Evolutionary conservation across 2,329 filamentous ascomycete species (phyloP), one percentile per base, ranked within the genome.

Genomic region (Taxawa tesnikishii): DNA sequence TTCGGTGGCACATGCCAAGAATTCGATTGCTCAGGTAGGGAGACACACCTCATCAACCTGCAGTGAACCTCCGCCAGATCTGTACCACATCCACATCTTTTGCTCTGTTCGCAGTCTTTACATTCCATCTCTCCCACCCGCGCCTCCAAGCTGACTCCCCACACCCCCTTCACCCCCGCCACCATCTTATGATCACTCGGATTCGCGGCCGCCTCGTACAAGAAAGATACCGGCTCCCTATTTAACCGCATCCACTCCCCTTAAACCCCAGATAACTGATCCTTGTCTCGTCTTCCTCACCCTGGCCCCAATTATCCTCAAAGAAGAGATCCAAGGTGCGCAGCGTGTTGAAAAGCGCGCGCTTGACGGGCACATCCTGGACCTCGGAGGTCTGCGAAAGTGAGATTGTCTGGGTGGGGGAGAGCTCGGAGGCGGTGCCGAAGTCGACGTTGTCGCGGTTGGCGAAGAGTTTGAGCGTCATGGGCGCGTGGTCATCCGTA

Each of bases 121-220:
- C 33, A 37, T 31, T 10, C 38, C 38, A 23, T 38, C 38, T 29
- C 46, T 36, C n/a, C 49, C 48, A 4, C 49, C 49, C 13, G 46
- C 48, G 12, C 48, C 51, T 12, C 48, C 47, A 35, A 55, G 44
- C 25, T 42, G 39, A 37, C 48, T 52, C 1, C 51, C 51, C 29
- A 53, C n/a, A 13, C 44, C 38, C 48, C 43, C 3, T 44, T 47
- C 4, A 55, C 46, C 1, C 62, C 61, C 14, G 49, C 50, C 29
- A 58, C 54, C 37, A 56, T 41, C 59, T 70, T 73, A 60, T 98
- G 90, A 60, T 98, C 90, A 28, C 63, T 73, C 9, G 88, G 90
- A 55, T 94, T 94, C 21, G 90, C 80, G 15, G 88, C 88, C 12
- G 85, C 81, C 68, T 98, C 90, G 56, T 96, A 98, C 38, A 94